Evolutionary conservation across 2,329 filamentous ascomycete species (phyloP).

Genomic region (Sporothrix globosa): DNA sequence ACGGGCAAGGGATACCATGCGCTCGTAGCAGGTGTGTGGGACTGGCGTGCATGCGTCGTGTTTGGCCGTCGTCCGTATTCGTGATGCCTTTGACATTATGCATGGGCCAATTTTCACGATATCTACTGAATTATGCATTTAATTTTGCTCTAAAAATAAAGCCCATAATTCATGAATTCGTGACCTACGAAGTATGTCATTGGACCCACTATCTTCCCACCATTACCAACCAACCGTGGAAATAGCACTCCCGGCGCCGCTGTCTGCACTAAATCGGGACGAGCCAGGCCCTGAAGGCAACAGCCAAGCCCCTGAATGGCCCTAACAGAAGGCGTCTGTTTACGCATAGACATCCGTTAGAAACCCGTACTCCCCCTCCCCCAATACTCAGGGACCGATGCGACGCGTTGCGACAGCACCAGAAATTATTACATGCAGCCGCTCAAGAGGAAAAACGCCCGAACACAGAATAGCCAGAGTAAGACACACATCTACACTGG

Average conservation of each 20-base stretch:
- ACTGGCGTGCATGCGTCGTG: conserved; percentile 7
- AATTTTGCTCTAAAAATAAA: conserved; percentile 18
- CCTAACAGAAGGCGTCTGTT: background rate
- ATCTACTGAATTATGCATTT: conserved; percentile 9
- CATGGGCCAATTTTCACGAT: conserved; percentile 19
- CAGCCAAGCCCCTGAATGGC: background rate
- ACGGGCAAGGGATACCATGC: no score
- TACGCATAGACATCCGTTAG: background rate
- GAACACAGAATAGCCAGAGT: conserved; percentile 6
- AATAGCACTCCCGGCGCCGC: conserved; percentile 11
- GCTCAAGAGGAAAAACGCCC: background rate
- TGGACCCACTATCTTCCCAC: conserved; percentile 8
- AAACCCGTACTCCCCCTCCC: background rate
- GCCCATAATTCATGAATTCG: background rate
- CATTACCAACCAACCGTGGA: conserved; percentile 11
- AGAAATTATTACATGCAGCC: conserved; percentile 17
- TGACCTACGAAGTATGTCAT: conserved; percentile 25
- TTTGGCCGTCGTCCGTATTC: conserved; percentile 13
- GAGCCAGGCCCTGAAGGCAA: conserved; percentile 24
- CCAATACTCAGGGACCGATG: conserved; percentile 28
- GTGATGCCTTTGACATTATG: background rate
- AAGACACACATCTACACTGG: background rate
- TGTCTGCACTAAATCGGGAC: conserved; percentile 26
- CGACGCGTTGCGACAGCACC: conserved; percentile 31
- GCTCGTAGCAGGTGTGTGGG: conserved; percentile 22